A percentile compares a stretch with the other conserved stretches of the same genome.
phyloP scores from a whole-genome alignment of 2,329 filamentous ascomycete species.

The Chrysoporthe deuterocubensis region DNA sequence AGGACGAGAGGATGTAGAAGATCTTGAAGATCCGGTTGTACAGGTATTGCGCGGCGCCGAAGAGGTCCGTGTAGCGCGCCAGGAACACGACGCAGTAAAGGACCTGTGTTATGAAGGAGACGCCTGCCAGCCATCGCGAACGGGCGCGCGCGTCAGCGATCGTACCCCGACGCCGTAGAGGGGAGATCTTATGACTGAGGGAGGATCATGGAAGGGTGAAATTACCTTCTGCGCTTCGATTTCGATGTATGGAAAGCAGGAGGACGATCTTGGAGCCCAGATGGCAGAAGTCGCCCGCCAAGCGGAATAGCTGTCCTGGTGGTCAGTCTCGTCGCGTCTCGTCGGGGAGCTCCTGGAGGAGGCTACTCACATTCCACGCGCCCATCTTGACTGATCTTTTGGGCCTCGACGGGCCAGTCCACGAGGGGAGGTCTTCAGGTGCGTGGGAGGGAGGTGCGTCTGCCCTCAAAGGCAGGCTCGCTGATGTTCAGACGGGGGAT shows the following conservation, averaged over 20 bases:
- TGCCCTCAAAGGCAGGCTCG: slow-evolving; percentile 6
- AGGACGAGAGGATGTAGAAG: slow-evolving; percentile 81
- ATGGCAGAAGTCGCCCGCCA: slow-evolving; percentile 84
- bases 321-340: slow-evolving; percentile 3
- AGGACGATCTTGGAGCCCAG: slow-evolving; percentile 86
- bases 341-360: too few relatives aligned
- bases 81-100: slow-evolving; percentile 87
- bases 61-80: slow-evolving; percentile 85
- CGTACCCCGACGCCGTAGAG: neutral
- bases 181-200: neutral
- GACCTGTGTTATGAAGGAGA: slow-evolving; percentile 88
- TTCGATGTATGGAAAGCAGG: slow-evolving; percentile 87
- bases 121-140: slow-evolving; percentile 54
- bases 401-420: neutral
- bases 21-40: slow-evolving; percentile 88
- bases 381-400: slow-evolving; percentile 18
- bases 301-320: slow-evolving; percentile 63
- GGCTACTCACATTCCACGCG: slow-evolving; percentile 32
- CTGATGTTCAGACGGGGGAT: neutral
- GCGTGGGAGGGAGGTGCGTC: neutral
- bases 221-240: slow-evolving; percentile 80
- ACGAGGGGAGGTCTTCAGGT: slow-evolving; percentile 1
- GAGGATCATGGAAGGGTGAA: neutral
- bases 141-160: slow-evolving; percentile 26
- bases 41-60: slow-evolving; percentile 51